A percentile compares a stretch with the other conserved stretches of the same genome.
Conservation (phyloP, 805 yeast species). For the Yarrowia yakushimensis region DNA sequence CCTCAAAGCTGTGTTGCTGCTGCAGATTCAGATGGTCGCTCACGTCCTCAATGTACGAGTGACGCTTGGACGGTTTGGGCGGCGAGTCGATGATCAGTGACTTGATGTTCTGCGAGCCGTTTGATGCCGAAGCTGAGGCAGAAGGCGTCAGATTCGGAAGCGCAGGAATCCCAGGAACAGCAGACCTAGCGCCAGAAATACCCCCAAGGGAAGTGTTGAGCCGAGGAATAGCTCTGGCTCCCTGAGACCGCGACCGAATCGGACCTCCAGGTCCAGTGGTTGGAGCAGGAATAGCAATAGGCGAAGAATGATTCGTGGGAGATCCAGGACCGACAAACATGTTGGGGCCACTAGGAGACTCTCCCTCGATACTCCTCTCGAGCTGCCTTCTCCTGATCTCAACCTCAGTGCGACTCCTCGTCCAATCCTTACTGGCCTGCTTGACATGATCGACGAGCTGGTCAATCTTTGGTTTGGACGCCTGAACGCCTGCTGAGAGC, state of each 20-base stretch:
- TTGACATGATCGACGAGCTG: slow-evolving; percentile 37
- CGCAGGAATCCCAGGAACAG: background rate
- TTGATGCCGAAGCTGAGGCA: background rate
- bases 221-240: slow-evolving; percentile 9
- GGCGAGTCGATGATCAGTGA: slow-evolving; percentile 22
- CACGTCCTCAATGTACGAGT: slow-evolving; percentile 8
- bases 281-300: slow-evolving; percentile 4
- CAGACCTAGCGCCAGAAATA: background rate
- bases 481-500: slow-evolving; percentile 33
- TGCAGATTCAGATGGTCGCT: background rate
- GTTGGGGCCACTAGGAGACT: background rate
- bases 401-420: slow-evolving; percentile 40
- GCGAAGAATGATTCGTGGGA: background rate
- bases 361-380: slow-evolving; percentile 34
- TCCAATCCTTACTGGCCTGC: slow-evolving; percentile 41
- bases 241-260: slow-evolving; percentile 17
- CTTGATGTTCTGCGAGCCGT: slow-evolving; percentile 11
- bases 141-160: background rate
- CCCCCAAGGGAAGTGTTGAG: slow-evolving; percentile 1
- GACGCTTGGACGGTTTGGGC: background rate
- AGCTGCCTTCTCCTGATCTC: slow-evolving; percentile 40
- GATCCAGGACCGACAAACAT: no score
- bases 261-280: background rate
- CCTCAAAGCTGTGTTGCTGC: background rate
- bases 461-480: slow-evolving; percentile 37